These are phyloP conservation scores for Myochromella boudieri DNA, from an alignment of 768 basidiomycete species.

Conservation along the genomic window DNA sequence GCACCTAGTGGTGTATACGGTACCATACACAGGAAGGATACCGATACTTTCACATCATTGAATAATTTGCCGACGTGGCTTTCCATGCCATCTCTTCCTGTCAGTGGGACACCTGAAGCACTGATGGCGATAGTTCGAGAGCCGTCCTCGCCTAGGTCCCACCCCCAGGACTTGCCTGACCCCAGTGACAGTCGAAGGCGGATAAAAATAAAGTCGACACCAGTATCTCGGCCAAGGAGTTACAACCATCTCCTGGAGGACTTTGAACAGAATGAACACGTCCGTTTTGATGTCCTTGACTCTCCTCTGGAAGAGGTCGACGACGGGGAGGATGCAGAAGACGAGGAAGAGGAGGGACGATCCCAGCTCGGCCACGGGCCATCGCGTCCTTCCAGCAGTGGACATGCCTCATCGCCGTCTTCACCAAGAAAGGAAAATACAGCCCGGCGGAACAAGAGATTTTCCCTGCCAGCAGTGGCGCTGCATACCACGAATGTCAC, in stretches of 20 bases:
- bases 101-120: constrained; percentile 37
- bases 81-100: constrained; percentile 55
- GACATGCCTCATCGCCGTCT: constrained; percentile 22
- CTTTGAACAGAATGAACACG: constrained; percentile 40
- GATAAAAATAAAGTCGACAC: constrained; percentile 31
- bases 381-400: constrained; percentile 7
- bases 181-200: constrained; percentile 19
- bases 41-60: constrained; percentile 48
- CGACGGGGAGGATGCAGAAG: constrained; percentile 3
- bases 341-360: neutral
- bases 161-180: constrained; percentile 12
- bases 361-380: neutral
- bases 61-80: constrained; percentile 52
- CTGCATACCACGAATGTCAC: constrained; percentile 73
- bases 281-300: constrained; percentile 14
- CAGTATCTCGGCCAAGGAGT: constrained; percentile 51
- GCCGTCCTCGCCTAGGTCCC: constrained; percentile 15
- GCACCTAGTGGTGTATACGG: constrained; percentile 8
- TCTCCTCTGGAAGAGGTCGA: constrained; percentile 16
- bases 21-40: constrained; percentile 14
- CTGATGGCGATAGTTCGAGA: constrained; percentile 46
- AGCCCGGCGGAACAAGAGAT: constrained; percentile 58
- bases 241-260: constrained; percentile 69
- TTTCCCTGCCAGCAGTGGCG: constrained; percentile 77
- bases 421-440: constrained; percentile 56